Base-by-base conservation (phyloP, 139 green algal species). In the Chloropicon primus region DNA sequence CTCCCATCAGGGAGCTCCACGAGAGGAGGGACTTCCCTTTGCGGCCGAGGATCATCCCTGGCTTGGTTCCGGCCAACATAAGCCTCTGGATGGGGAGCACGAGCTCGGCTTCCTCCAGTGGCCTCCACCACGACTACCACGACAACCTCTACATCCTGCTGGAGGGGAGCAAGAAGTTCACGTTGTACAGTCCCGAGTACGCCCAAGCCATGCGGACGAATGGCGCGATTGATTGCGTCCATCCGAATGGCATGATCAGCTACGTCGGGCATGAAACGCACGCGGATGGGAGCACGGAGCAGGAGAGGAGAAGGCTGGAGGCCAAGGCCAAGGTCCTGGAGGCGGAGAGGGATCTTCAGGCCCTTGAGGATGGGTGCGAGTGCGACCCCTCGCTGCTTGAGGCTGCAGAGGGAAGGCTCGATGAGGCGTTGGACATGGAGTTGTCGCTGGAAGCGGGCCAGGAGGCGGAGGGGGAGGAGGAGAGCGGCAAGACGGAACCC, bases 391-490 rank as follows among this genome's bases (percentile, higher is more conserved):
- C 41, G 21, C 5, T 25, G 74, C 26, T 53, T 77, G n/a, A 3
- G 23, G 24, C 25, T 10, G 74, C 74, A 22, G 75, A 78, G 75
- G 25, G 5, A 10, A n/a, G 27, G 10, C 27, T 78, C 3, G 75
- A 78, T 17, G 22, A n/a, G 22, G 75, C 75, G 2, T 10, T 78
- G 26, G 78, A 72, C 26, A 1, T 28, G 26, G 77, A 25, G 54
- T 24, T 77, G 2, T 23, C 26, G 22, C 25, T 76, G 22, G 25
- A 79, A 23, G 72, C 77, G 24, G 78, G 77, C 41, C n/a, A 24
- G 21, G 75, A 79, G 73, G 78, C 22, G 22, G 75, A 81, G 25
- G 72, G 28, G 23, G 72, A 79, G 21, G 78, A 82, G 25, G 73
- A 75, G 1, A 28, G 29, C 72, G 5, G 28, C 24, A 54, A 75